Evolutionary conservation across 805 yeast species (phyloP), one percentile per base, ranked within the genome.

Genomic region (Starmerella powellii): DNA sequence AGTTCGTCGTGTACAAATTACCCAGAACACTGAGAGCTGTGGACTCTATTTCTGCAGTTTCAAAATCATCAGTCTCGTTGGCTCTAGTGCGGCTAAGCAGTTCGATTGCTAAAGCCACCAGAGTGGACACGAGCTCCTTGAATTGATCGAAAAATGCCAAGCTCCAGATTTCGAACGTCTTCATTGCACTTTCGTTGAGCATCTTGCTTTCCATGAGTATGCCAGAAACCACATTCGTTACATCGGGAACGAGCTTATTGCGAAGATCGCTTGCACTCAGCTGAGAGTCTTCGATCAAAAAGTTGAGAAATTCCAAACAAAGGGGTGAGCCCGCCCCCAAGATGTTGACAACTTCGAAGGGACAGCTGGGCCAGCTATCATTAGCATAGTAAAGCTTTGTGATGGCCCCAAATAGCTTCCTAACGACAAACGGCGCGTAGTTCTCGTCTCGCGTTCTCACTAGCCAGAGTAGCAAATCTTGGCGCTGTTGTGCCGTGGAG

Each of bases 331-430:
- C 13, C 2, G 32, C 27, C 28, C 41, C 40, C 24, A 56, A 37
- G 17, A 45, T 33, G 4, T 37, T 31, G 11, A 46, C 32, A 16
- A 56, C 48, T 2, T 54, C 48, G 12, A 31, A 26, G 2, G 58
- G 30, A 12, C 51, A 76, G 37, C 65, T 52, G 5, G 41, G 34
- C 71, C 76, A 73, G 23, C 40, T 31, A 2, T 45, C 38, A 1
- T 53, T 43, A 36, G 62, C 58, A 27, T 68, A 58, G 56, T 64
- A 79, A 3, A 74, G 54, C 27, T 73, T 54, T 2, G 77, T 65
- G 24, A 78, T 51, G 37, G 75, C 71, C 6, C 80, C 70, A 39
- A 80, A 57, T 39, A 80, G 56, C 52, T 81, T 81, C 45, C 66
- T 70, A 19, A 74, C 58, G n/a, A 79, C 72, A 50, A 77, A 64